Evolutionary conservation across 306 rosid genomes (phyloP).

Genomic region (Calophaca sinica): DNA sequence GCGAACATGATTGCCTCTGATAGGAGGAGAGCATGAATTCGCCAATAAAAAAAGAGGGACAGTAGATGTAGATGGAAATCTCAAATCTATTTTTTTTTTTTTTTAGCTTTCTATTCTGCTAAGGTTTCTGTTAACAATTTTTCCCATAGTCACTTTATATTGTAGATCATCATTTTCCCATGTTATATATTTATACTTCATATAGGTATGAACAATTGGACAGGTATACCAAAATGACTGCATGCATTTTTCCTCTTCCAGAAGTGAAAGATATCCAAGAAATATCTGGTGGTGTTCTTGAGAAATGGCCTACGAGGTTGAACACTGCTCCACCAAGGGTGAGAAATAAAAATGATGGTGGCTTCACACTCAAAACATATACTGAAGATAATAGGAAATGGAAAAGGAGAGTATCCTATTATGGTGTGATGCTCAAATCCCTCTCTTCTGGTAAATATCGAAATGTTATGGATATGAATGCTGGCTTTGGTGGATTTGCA

Average conservation of each 20-base stretch:
- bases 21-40: too few species aligned
- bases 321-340: slow-evolving; percentile 54
- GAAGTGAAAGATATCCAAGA: slow-evolving; percentile 48
- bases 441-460: slow-evolving; percentile 54
- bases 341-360: slow-evolving; percentile 40
- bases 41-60: too few species aligned
- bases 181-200: slow-evolving; percentile 4
- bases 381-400: slow-evolving; percentile 51
- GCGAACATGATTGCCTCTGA: too few species aligned
- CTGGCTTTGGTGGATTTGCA: slow-evolving; percentile 63
- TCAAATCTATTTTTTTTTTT: too few species aligned
- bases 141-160: not conserved
- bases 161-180: slow-evolving; percentile 3
- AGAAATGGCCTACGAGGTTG: slow-evolving; percentile 61
- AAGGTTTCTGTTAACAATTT: not conserved
- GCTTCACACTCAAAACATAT: slow-evolving; percentile 30
- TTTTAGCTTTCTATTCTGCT: too few species aligned
- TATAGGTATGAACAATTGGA: slow-evolving; percentile 37
- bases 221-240: slow-evolving; percentile 68
- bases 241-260: slow-evolving; percentile 65
- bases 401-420: slow-evolving; percentile 55
- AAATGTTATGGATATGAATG: slow-evolving; percentile 74
- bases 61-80: slow-evolving; percentile 1
- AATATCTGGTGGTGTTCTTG: slow-evolving; percentile 54
- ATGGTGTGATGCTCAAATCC: slow-evolving; percentile 49